These are phyloP conservation scores for Camelina neglecta DNA, from an alignment of 345 rosid species.

Conservation along the genomic window DNA sequence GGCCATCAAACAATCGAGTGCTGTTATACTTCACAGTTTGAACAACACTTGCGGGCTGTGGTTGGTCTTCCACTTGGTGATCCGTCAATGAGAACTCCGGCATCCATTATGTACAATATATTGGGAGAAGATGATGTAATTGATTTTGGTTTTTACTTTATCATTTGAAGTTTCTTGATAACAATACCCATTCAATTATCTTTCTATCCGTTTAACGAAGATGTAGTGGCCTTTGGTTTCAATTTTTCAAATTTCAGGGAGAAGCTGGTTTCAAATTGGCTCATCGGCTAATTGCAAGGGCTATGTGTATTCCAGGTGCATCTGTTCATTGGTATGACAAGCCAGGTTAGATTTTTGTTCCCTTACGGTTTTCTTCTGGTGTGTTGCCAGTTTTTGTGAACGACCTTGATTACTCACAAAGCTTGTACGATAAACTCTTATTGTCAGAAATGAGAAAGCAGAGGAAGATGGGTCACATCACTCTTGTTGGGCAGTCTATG, in stretches of 20 bases:
- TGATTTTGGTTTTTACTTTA: not conserved
- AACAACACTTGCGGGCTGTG: slow-evolving; percentile 92
- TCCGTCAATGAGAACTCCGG: slow-evolving; percentile 94
- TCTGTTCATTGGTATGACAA: slow-evolving; percentile 97
- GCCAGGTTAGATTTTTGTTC: slow-evolving; percentile 63
- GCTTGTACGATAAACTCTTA: not conserved
- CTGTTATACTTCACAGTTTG: slow-evolving; percentile 93
- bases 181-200: not conserved
- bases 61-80: slow-evolving; percentile 96
- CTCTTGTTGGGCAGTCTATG: slow-evolving; percentile 75
- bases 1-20: slow-evolving; percentile 98
- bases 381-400: slow-evolving; percentile 10
- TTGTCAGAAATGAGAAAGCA: slow-evolving; percentile 84
- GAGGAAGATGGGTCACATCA: slow-evolving; percentile 95
- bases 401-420: not conserved
- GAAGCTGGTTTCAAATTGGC: slow-evolving; percentile 78
- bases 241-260: slow-evolving; percentile 57
- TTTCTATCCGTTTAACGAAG: slow-evolving; percentile 13
- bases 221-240: slow-evolving; percentile 6
- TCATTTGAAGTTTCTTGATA: slow-evolving; percentile 8
- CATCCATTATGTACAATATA: slow-evolving; percentile 86
- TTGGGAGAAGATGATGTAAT: slow-evolving; percentile 93
- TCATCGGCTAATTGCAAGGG: slow-evolving; percentile 66
- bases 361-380: slow-evolving; percentile 8
- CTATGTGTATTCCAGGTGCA: slow-evolving; percentile 71